Conservation (phyloP, 2,329 filamentous ascomycete genomes). For the Orbilia brochopaga region DNA sequence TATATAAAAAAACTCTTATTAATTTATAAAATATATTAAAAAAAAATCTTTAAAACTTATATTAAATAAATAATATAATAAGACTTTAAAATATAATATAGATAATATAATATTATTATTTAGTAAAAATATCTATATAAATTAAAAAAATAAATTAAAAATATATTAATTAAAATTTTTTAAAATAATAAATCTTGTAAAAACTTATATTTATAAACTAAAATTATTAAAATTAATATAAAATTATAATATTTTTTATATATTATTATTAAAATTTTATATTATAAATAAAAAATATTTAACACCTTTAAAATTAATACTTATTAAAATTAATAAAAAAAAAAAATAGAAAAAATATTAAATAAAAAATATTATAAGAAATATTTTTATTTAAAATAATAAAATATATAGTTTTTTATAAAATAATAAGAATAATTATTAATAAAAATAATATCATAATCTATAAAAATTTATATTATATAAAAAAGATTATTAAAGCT, state of each 20-base stretch:
- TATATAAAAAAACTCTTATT: slow-evolving; percentile 3
- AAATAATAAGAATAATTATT: not conserved
- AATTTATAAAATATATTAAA: not conserved
- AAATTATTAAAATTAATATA: not conserved
- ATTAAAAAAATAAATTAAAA: slow-evolving; percentile 4
- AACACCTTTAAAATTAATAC: not conserved
- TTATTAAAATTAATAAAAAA: not conserved
- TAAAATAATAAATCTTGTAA: slow-evolving; percentile 5
- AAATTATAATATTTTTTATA: slow-evolving; percentile 1
- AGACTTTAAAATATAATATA: slow-evolving; percentile 10
- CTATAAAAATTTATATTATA: too few relatives aligned
- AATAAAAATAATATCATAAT: too few relatives aligned
- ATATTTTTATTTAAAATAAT: not conserved
- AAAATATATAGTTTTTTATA: slow-evolving; percentile 9
- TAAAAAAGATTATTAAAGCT: too few relatives aligned
- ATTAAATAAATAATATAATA: slow-evolving; percentile 10
- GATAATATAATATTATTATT: slow-evolving; percentile 1
- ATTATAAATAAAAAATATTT: too few relatives aligned
- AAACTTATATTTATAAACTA: not conserved
- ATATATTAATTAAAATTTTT: not conserved
- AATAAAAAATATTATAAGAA: slow-evolving; percentile 1
- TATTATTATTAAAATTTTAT: not conserved
- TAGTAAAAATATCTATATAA: slow-evolving; percentile 5
- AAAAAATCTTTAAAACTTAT: not conserved
- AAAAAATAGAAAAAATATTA: not conserved